These are phyloP conservation scores for Claviceps fusiformis DNA, from an alignment of 2,329 filamentous ascomycete species.

Conservation along the genomic window DNA sequence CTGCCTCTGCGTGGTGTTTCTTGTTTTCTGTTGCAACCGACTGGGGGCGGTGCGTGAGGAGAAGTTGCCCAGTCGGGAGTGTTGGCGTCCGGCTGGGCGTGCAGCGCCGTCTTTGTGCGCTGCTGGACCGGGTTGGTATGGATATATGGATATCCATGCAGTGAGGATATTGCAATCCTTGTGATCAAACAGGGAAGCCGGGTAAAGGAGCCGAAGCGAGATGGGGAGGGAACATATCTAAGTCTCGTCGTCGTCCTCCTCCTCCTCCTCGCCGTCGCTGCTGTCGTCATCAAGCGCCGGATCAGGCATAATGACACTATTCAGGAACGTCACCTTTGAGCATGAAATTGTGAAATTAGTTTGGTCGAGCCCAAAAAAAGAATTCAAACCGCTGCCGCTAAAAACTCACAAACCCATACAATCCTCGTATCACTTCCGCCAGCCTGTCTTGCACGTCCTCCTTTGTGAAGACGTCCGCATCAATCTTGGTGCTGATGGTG, in stretches of 20 bases:
- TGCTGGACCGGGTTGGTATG: too few relatives aligned
- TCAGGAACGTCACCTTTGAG: conserved; percentile 54
- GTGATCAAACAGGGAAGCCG: too few relatives aligned
- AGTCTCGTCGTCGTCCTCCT: conserved; percentile 7
- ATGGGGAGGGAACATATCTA: conserved; percentile 19
- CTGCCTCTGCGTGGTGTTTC: too few relatives aligned
- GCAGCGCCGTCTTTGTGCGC: too few relatives aligned
- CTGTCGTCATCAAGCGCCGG: conserved; percentile 30
- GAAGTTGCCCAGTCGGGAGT: too few relatives aligned
- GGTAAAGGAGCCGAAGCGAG: too few relatives aligned
- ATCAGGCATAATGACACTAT: conserved; percentile 62
- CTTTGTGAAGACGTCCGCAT: conserved; percentile 50
- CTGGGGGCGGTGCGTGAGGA: too few relatives aligned
- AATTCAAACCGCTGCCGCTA: background rate
- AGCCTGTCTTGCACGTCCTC: conserved; percentile 52
- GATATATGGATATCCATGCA: too few relatives aligned
- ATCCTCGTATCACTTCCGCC: conserved; percentile 46
- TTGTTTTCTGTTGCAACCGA: too few relatives aligned
- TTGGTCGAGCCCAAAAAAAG: background rate
- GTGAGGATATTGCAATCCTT: too few relatives aligned
- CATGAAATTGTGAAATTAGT: background rate
- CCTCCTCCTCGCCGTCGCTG: conserved; percentile 15
- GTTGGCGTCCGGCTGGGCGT: too few relatives aligned
- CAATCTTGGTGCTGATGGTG: conserved; percentile 53
- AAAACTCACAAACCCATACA: conserved; percentile 60